Evolutionary conservation across 345 rosid species (phyloP).

Genomic region (Hypericum perforatum): DNA sequence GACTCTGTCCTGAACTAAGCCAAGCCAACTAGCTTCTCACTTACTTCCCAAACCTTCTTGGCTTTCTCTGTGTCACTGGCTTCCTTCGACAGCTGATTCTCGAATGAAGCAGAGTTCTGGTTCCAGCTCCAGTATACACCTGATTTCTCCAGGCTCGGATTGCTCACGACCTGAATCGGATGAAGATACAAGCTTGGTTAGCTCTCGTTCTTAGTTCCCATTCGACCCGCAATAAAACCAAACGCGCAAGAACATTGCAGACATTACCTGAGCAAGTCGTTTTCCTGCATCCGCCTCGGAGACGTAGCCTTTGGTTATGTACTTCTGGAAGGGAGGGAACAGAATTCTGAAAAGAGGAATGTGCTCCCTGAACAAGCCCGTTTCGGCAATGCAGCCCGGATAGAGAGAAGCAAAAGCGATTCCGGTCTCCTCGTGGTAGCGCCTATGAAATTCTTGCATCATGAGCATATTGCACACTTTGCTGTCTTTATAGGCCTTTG

Average conservation of each 20-base stretch:
- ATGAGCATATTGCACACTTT: constrained; percentile 96
- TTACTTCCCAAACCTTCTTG: constrained; percentile 82
- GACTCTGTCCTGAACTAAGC: constrained; percentile 22
- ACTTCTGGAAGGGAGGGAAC: constrained; percentile 25
- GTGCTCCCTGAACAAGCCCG: constrained; percentile 29
- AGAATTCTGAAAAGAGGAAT: constrained; percentile 14
- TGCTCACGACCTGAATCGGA: constrained; percentile 53
- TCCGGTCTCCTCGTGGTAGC: constrained; percentile 77
- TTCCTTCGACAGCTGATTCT: constrained; percentile 86
- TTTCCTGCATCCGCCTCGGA: constrained; percentile 25
- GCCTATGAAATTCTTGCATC: constrained; percentile 94
- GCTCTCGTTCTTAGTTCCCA: neutral
- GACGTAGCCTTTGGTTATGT: constrained; percentile 21
- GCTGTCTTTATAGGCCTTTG: constrained; percentile 97
- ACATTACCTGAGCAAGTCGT: constrained; percentile 19
- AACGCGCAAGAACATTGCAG: neutral
- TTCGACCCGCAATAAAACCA: neutral
- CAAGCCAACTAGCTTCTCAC: constrained; percentile 93
- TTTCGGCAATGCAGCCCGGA: constrained; percentile 96
- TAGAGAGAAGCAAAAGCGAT: constrained; percentile 84
- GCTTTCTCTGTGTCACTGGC: constrained; percentile 87
- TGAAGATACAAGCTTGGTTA: constrained; percentile 6
- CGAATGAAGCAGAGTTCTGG: constrained; percentile 81
- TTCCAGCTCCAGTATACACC: constrained; percentile 99
- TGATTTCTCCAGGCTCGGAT: constrained; percentile 77